Conservation (phyloP, 768 basidiomycete genomes). For the Boletus sp. region DNA sequence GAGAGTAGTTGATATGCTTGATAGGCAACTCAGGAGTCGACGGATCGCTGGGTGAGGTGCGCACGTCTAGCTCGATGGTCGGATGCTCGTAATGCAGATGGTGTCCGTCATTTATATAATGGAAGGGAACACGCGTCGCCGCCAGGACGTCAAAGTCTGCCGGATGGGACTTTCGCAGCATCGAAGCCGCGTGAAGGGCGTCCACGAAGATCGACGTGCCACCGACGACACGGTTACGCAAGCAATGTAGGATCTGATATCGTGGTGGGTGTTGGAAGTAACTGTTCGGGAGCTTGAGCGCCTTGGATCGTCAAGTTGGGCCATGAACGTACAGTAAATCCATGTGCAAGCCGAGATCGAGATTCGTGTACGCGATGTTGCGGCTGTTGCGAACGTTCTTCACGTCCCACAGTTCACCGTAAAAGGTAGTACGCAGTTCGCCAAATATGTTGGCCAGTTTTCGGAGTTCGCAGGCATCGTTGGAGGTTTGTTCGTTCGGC, state of each 20-base stretch:
- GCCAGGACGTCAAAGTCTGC: constrained; percentile 58
- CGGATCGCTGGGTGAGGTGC: constrained; percentile 8
- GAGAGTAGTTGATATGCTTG: constrained; percentile 83
- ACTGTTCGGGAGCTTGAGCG: constrained; percentile 38
- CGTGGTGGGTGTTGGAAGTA: constrained; percentile 91
- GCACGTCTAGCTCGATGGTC: constrained; percentile 62
- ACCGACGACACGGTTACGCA: constrained; percentile 80
- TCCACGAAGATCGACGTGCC: constrained; percentile 90
- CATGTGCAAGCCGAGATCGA: constrained; percentile 87
- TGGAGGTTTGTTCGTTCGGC: constrained; percentile 56
- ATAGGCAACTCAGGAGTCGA: constrained; percentile 34
- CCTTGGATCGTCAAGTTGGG: not conserved
- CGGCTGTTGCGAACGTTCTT: constrained; percentile 66
- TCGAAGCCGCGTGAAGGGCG: constrained; percentile 59
- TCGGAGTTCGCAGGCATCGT: constrained; percentile 65
- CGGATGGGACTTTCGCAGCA: constrained; percentile 47
- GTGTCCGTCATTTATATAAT: constrained; percentile 90
- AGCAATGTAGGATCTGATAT: constrained; percentile 89
- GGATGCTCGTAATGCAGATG: constrained; percentile 72
- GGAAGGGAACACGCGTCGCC: constrained; percentile 71
- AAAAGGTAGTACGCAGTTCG: constrained; percentile 82
- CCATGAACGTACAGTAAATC: constrained; percentile 76
- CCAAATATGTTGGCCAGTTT: constrained; percentile 68
- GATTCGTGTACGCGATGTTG: constrained; percentile 95
- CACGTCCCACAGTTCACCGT: constrained; percentile 89